These are phyloP conservation scores for Aspergillus flavus DNA, from an alignment of 2,329 filamentous ascomycete species.

Conservation along the genomic window DNA sequence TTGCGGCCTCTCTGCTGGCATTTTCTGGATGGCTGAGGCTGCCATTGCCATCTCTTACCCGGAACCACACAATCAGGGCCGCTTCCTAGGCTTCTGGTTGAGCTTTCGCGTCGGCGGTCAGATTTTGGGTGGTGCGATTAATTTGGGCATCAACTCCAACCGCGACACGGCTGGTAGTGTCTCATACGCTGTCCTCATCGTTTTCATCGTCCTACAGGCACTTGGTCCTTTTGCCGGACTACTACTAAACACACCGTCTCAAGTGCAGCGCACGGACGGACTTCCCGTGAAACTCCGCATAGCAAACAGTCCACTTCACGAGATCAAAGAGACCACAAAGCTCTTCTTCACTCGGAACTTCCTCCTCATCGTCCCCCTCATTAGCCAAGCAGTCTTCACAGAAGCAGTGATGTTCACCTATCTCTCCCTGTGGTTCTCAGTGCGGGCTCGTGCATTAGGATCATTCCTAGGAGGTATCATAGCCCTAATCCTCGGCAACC, in stretches of 20 bases:
- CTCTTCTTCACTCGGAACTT: constrained; percentile 65
- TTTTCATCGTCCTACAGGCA: constrained; percentile 73
- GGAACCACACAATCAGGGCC: constrained; percentile 67
- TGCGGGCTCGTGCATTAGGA: constrained; percentile 68
- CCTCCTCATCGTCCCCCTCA: constrained; percentile 66
- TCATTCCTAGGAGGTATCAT: constrained; percentile 71
- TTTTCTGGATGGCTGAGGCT: constrained; percentile 77
- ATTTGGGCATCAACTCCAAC: constrained; percentile 65
- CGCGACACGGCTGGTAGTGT: constrained; percentile 64
- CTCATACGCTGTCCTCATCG: constrained; percentile 67
- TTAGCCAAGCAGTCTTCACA: constrained; percentile 70
- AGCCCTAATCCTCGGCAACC: constrained; percentile 66
- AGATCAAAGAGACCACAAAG: constrained; percentile 62
- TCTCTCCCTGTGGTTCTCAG: constrained; percentile 67
- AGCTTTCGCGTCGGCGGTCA: constrained; percentile 64
- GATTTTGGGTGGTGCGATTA: constrained; percentile 72
- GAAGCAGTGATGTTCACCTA: constrained; percentile 76
- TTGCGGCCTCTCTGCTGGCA: constrained; percentile 69
- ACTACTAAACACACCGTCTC: constrained; percentile 61
- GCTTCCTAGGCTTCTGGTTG: constrained; percentile 70
- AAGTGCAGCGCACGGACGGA: constrained; percentile 68
- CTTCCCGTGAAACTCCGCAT: constrained; percentile 63
- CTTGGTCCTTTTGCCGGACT: constrained; percentile 66
- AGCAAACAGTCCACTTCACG: constrained; percentile 56
- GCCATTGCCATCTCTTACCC: constrained; percentile 74